A percentile compares a stretch with the other conserved stretches of the same genome.
Evolutionary conservation across 2,329 filamentous ascomycete species (phyloP).

Genomic region (Phoma sp.): DNA sequence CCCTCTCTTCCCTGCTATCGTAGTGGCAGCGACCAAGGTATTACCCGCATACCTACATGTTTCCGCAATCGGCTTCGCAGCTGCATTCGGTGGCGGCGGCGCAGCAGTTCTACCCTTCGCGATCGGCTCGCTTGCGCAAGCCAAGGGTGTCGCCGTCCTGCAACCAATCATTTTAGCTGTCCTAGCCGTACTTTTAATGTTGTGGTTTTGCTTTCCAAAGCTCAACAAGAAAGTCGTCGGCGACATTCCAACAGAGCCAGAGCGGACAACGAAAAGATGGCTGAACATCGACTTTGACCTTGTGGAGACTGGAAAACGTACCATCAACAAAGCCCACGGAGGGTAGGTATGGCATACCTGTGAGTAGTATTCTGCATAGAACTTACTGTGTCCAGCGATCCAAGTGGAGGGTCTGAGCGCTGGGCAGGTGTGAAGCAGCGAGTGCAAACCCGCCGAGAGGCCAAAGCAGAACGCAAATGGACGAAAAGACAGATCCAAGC

Average conservation of each 20-base stretch:
- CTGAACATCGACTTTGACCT: slow-evolving; percentile 32
- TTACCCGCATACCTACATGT: slow-evolving; percentile 78
- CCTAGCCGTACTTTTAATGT: slow-evolving; percentile 55
- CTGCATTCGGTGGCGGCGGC: slow-evolving; percentile 76
- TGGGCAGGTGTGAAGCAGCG: slow-evolving; percentile 2
- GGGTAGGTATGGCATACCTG: neutral
- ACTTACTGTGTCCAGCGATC: neutral
- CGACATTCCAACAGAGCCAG: neutral
- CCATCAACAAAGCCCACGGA: slow-evolving; percentile 20
- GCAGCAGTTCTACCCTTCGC: slow-evolving; percentile 69
- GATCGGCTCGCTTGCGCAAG: slow-evolving; percentile 70
- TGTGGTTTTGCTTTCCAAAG: slow-evolving; percentile 55
- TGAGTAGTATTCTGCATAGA: neutral
- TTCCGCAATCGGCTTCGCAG: slow-evolving; percentile 76
- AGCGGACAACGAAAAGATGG: slow-evolving; percentile 16
- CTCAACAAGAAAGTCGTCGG: slow-evolving; percentile 18
- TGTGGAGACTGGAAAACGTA: slow-evolving; percentile 25
- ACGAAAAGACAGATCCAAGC: slow-evolving; percentile 16
- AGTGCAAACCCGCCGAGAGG: slow-evolving; percentile 5
- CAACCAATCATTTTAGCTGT: slow-evolving; percentile 64
- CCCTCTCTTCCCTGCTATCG: slow-evolving; percentile 75
- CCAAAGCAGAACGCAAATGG: slow-evolving; percentile 15
- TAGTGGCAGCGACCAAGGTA: slow-evolving; percentile 75
- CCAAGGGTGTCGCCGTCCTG: slow-evolving; percentile 62
- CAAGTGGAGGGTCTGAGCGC: neutral